Evolutionary conservation across 352 stramenopile genomes (phyloP), one percentile per base, ranked within the genome.

Genomic region (Globisporangium parvum): DNA sequence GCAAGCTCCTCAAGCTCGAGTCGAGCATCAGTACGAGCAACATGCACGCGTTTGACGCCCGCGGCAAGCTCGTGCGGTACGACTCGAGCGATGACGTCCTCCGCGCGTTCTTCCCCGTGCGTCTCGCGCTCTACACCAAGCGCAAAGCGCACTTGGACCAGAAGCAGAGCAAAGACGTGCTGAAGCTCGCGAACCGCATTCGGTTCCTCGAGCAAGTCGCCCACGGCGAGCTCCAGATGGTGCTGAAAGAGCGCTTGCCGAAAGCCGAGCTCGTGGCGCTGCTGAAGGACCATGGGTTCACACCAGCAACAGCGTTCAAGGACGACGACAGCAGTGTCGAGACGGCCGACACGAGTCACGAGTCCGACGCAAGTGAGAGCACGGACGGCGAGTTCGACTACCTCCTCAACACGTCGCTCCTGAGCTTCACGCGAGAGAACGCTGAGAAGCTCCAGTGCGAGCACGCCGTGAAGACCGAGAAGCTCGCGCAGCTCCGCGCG

Each of bases 361-460:
- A 74, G 1, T 71, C 75, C 3, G 46, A 53, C 12, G 40, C 14
- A 23, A 24, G 24, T n/a, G 60, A 57, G 12, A 65, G 73, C 2
- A 60, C 77, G 10, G 76, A 81, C 49, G 57, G 50, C 51, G 56
- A 53, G 12, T 99, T 97, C 54, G 96, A 99, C 65, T 99, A 99
- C 67, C 77, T 99, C 49, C 83, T 99, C 28, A 96, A 91, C 54
- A 99, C 98, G 80, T 98, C 98, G 59, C 85, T 99, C 55, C 97
- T 98, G 91, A 97, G 80, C 62, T 95, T 99, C 49, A 99, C 97
- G 5, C 90, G 95, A 51, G 97, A 99, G 70, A 90, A 96, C 59
- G 83, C 92, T 5, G 80, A 97, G 44, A 80, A 96, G 41, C 74
- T 99, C 44, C 78, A 95, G 58, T 80, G 72, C 41, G 82, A 99